Evolutionary conservation across 2,329 filamentous ascomycete genomes (phyloP).

Genomic region (Hymenoscyphus repandus): DNA sequence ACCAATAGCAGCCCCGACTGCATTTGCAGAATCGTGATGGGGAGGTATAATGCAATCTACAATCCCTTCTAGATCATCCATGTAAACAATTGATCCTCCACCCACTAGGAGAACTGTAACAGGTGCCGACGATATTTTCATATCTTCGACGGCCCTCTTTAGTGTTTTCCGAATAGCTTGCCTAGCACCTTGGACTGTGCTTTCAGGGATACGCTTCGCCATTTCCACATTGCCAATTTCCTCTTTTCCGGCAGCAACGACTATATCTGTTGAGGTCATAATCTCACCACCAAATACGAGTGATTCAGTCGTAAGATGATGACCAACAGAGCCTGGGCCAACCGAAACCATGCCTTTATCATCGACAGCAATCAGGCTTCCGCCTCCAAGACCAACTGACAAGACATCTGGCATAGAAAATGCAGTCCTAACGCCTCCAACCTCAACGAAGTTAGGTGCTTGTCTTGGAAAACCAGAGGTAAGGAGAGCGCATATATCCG

Average conservation of each 20-base stretch:
- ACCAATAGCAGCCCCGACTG: constrained; percentile 49
- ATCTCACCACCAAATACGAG: constrained; percentile 47
- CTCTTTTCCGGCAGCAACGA: constrained; percentile 29
- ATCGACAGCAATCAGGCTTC: constrained; percentile 37
- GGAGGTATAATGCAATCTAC: constrained; percentile 44
- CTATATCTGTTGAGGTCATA: constrained; percentile 49
- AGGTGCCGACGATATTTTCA: constrained; percentile 48
- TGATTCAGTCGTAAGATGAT: constrained; percentile 42
- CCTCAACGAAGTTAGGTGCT: constrained; percentile 49
- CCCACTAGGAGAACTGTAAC: constrained; percentile 50
- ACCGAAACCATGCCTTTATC: constrained; percentile 32
- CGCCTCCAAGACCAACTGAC: constrained; percentile 51
- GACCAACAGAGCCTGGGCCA: constrained; percentile 51
- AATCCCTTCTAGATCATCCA: constrained; percentile 41
- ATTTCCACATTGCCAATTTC: constrained; percentile 14
- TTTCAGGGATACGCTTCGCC: constrained; percentile 10
- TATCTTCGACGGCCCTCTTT: constrained; percentile 46
- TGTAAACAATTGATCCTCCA: constrained; percentile 46
- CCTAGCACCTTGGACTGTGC: constrained; percentile 18
- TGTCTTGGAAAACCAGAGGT: constrained; percentile 54
- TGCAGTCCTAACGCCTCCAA: constrained; percentile 52
- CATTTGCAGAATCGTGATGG: constrained; percentile 50
- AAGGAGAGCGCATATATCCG: constrained; percentile 49
- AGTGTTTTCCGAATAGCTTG: constrained; percentile 38
- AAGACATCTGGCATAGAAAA: constrained; percentile 51